Evolutionary conservation across 139 green algal genomes (phyloP).

Genomic region (Chlamydomonas sp.): DNA sequence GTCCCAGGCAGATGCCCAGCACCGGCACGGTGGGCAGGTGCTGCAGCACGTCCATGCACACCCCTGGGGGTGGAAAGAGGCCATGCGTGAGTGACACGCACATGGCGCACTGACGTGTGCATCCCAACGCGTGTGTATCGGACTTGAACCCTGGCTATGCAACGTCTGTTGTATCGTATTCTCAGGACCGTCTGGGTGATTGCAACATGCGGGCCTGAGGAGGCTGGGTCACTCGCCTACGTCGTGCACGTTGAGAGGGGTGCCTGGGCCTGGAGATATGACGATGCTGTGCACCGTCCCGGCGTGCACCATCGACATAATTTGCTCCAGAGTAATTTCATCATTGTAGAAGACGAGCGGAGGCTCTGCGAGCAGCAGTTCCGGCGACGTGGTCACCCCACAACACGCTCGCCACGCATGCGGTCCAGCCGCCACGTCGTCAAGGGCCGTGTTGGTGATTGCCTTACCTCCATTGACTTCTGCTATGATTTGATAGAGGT

Average conservation of each 20-base stretch:
- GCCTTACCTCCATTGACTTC: conserved; percentile 84
- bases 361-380: not conserved
- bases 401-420: conserved; percentile 1
- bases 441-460: too few species aligned
- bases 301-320: conserved; percentile 60
- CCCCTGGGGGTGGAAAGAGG: conserved; percentile 57
- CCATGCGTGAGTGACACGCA: not conserved
- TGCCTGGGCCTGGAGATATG: conserved; percentile 96
- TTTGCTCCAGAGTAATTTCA: conserved; percentile 56
- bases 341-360: conserved; percentile 91
- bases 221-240: conserved; percentile 61
- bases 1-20: conserved; percentile 97
- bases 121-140: too few species aligned
- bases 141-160: too few species aligned
- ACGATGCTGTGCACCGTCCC: conserved; percentile 85
- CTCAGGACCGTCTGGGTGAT: too few species aligned
- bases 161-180: too few species aligned
- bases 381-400: not conserved
- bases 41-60: conserved; percentile 78
- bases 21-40: conserved; percentile 75
- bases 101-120: too few species aligned
- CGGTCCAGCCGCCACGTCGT: not conserved
- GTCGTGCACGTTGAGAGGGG: conserved; percentile 74
- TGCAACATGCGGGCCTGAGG: too few species aligned
- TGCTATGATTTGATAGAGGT: conserved; percentile 93